phyloP scores from a whole-genome alignment of 306 rosid species.

The Glycyrrhiza uralensis region DNA sequence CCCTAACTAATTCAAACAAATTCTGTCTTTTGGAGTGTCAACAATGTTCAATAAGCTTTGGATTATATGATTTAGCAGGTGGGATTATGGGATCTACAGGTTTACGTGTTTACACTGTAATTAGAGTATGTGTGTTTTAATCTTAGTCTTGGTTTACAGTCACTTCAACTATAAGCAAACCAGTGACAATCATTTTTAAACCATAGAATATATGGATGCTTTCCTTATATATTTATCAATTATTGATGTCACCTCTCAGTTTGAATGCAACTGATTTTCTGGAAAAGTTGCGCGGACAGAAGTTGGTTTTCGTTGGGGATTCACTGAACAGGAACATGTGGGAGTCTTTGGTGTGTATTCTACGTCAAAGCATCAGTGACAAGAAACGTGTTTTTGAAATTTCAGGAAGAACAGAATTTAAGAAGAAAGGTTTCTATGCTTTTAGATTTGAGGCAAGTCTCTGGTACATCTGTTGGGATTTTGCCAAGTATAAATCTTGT shows the following conservation, averaged over 20 bases:
- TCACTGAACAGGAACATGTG: conserved; percentile 96
- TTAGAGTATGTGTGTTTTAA: neutral
- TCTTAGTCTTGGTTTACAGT: neutral
- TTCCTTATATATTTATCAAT: conserved; percentile 19
- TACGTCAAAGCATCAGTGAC: conserved; percentile 55
- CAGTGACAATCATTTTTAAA: neutral
- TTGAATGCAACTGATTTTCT: conserved; percentile 89
- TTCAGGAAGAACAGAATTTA: conserved; percentile 75
- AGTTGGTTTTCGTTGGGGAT: conserved; percentile 86
- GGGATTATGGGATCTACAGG: conserved; percentile 5
- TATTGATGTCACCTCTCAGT: conserved; percentile 41
- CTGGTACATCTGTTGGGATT: neutral
- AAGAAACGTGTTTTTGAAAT: conserved; percentile 72
- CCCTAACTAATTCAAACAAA: conserved; percentile 1
- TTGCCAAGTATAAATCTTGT: neutral
- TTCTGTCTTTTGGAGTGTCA: neutral
- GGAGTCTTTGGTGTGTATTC: conserved; percentile 88
- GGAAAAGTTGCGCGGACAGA: conserved; percentile 72
- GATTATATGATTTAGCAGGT: neutral
- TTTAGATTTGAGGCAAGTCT: conserved; percentile 89
- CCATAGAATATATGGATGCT: neutral
- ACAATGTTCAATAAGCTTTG: neutral
- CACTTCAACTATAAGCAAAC: neutral
- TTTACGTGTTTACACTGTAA: neutral
- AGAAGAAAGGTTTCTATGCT: conserved; percentile 78